Evolutionary conservation across 139 green algal species (phyloP), one percentile per base, ranked within the genome.

Genomic region (Chlamydomonas applanata): DNA sequence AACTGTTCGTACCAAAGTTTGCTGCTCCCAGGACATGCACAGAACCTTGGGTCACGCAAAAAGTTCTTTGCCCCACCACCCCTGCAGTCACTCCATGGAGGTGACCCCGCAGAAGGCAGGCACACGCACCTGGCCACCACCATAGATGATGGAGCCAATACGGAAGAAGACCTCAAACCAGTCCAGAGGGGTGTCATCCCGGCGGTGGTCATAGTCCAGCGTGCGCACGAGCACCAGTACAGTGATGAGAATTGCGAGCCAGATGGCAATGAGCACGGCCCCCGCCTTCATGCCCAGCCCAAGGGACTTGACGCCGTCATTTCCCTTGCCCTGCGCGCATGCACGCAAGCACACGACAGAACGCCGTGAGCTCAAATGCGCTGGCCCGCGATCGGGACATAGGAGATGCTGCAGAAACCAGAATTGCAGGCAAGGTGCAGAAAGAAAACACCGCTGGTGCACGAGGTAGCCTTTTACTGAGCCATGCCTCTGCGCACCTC

Each of bases 101-200:
- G 40, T 11, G 7, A 49, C 7, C 40, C 7, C 40, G 11, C 40
- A 49, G 40, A 7, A 19, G 40, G n/a, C n/a, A n/a, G n/a, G n/a
- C n/a, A n/a, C n/a, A 35, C 66, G 20, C 34, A 89, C 86, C 86
- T 96, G 92, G 30, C 94, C 94, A 4, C 94, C 94, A 16, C 94
- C 94, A 74, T 97, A 98, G 80, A 97, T 97, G 65, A 98, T 87
- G 54, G 87, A 94, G 3, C 94, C 94, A 0, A 81, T 94, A 29
- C 89, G 77, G 82, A 90, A 98, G 79, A 98, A 98, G 3, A 87
- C 80, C 71, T 92, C 87, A 59, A 92, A 97, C 91, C 89, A 95
- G 85, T 93, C 81, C 54, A 95, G 79, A 33, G 78, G 78, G 27
- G 82, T 85, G 72, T 75, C 64, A 1, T 71, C 65, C 34, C 59